Evolutionary conservation across 2,329 filamentous ascomycete genomes (phyloP).

Genomic region (Phaeosphaeria sp.): DNA sequence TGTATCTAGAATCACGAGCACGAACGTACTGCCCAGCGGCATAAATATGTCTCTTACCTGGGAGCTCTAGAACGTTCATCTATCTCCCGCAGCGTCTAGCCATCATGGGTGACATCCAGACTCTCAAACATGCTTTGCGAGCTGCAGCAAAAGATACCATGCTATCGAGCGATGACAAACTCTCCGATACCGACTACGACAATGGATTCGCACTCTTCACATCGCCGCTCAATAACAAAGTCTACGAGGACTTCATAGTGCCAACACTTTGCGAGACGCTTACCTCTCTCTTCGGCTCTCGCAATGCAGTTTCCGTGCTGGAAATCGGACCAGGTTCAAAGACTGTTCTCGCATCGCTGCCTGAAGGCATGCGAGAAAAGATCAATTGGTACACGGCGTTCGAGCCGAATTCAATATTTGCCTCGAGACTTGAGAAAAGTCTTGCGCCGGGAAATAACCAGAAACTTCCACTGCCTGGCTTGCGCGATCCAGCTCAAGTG

Average conservation of each 20-base stretch:
- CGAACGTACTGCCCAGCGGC: too few relatives aligned
- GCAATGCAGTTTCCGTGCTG: conserved; percentile 58
- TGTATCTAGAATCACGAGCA: too few relatives aligned
- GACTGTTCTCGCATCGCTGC: conserved; percentile 61
- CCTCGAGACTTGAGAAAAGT: conserved; percentile 53
- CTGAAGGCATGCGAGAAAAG: conserved; percentile 50
- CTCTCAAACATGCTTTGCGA: background rate
- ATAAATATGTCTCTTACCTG: too few relatives aligned
- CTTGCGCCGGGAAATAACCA: conserved; percentile 40
- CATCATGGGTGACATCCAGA: too few relatives aligned
- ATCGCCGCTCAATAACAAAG: background rate
- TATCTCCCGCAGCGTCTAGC: too few relatives aligned
- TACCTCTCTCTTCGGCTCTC: conserved; percentile 51
- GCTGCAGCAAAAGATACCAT: background rate
- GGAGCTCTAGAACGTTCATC: too few relatives aligned
- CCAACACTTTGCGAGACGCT: conserved; percentile 28
- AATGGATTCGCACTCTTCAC: background rate
- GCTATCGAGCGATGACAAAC: background rate
- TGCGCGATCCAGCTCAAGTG: conserved; percentile 41
- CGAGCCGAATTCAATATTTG: conserved; percentile 61
- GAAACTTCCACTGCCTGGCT: conserved; percentile 50
- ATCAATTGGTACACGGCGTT: conserved; percentile 62
- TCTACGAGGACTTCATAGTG: background rate
- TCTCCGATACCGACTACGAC: background rate
- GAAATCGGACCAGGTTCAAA: conserved; percentile 67